Conservation (phyloP, 2,329 filamentous ascomycete species). For the Phialophora macrospora region DNA sequence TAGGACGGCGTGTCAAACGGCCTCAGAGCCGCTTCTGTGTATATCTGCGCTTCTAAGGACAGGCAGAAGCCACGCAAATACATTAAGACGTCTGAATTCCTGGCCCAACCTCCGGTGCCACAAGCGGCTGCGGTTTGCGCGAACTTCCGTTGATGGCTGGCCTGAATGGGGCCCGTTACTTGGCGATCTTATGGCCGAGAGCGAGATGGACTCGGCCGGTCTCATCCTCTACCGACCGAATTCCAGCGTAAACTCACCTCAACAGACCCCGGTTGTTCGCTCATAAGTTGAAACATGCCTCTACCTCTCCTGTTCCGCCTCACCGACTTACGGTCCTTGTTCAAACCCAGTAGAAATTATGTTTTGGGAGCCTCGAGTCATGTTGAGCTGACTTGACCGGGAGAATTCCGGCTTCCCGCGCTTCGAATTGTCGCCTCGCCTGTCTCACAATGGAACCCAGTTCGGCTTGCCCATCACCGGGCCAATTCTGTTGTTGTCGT, state of each 20-base stretch:
- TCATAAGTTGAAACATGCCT: background rate
- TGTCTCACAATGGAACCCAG: background rate
- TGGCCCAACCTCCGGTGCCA: background rate
- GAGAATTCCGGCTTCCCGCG: background rate
- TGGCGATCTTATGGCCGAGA: background rate
- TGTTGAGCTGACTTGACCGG: background rate
- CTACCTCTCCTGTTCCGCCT: background rate
- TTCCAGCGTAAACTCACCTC: background rate
- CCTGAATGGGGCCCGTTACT: background rate
- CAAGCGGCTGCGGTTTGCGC: background rate
- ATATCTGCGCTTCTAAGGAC: background rate
- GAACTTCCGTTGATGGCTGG: slow-evolving; percentile 35
- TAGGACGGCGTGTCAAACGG: background rate
- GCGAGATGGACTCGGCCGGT: background rate
- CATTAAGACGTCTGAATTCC: background rate
- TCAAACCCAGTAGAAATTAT: background rate
- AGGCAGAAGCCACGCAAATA: background rate
- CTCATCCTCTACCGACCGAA: too few relatives aligned
- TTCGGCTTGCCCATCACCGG: background rate
- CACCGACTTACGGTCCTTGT: background rate
- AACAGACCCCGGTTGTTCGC: background rate
- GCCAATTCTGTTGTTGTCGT: background rate
- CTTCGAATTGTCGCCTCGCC: background rate
- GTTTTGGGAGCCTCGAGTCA: too few relatives aligned
- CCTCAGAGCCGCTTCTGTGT: background rate